phyloP scores from a whole-genome alignment of 495 filamentous ascomycete species.

The Lineolata rhizophorae region DNA sequence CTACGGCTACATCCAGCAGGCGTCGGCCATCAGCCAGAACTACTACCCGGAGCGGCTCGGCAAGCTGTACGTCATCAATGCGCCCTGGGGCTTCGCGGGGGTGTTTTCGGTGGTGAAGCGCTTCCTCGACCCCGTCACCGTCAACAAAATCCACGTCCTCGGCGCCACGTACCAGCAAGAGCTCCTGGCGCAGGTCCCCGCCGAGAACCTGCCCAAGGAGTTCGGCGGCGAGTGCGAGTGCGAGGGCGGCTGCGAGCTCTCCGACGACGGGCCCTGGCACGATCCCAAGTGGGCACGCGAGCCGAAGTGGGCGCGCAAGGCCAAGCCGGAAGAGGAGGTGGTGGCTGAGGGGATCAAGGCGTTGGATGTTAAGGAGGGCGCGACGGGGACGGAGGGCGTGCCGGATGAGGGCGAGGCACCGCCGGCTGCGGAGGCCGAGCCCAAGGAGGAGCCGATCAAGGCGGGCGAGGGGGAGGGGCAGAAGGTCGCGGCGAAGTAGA shows the following conservation, averaged over 20 bases:
- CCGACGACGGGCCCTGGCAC: constrained; percentile 83
- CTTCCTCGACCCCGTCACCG: constrained; percentile 91
- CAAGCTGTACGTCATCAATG: constrained; percentile 89
- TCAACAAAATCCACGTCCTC: constrained; percentile 84
- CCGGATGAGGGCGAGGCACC: not conserved
- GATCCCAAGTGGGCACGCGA: constrained; percentile 47
- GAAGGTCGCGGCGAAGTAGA: too few species aligned
- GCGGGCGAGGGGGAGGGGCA: too few species aligned
- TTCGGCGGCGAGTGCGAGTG: constrained; percentile 78
- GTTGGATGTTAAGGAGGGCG: not conserved
- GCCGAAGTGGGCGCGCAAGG: constrained; percentile 18
- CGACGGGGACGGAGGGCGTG: not conserved
- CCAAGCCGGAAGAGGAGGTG: not conserved
- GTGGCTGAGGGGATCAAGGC: not conserved
- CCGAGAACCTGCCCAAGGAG: constrained; percentile 70
- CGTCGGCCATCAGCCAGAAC: constrained; percentile 59
- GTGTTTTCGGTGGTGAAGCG: constrained; percentile 71
- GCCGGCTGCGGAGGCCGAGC: not conserved
- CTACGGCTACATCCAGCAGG: constrained; percentile 44
- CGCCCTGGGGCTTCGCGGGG: constrained; percentile 75
- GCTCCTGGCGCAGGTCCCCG: constrained; percentile 62
- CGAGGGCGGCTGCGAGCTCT: constrained; percentile 62
- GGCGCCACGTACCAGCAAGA: constrained; percentile 63
- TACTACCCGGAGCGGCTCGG: constrained; percentile 93
- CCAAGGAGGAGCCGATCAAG: too few species aligned